These are phyloP conservation scores for Ceratocystis variospora DNA, from an alignment of 2,329 filamentous ascomycete species.

Conservation along the genomic window DNA sequence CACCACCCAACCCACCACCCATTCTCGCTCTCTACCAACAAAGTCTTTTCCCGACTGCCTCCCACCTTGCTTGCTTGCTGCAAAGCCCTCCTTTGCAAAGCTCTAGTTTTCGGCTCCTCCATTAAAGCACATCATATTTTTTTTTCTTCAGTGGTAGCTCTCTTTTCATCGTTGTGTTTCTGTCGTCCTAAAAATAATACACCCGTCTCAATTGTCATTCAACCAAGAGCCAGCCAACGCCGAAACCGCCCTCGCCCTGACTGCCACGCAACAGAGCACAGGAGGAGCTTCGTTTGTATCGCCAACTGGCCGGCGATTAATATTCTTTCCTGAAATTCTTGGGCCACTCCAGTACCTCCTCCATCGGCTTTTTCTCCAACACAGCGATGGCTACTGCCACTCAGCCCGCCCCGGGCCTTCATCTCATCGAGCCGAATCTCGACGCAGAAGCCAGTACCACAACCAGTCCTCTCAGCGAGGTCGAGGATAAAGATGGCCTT, in stretches of 20 bases:
- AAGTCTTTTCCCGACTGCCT: neutral
- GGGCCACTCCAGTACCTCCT: conserved; percentile 19
- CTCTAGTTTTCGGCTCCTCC: neutral
- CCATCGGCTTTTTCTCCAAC: conserved; percentile 19
- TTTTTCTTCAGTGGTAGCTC: conserved; percentile 1
- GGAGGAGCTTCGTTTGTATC: neutral
- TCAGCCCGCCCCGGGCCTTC: conserved; percentile 36
- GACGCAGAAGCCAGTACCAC: conserved; percentile 53
- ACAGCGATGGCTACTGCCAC: conserved; percentile 40
- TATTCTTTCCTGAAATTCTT: conserved; percentile 15
- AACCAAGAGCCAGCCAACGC: neutral
- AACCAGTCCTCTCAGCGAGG: conserved; percentile 86
- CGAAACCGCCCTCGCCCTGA: neutral
- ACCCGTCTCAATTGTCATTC: neutral
- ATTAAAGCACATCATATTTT: neutral
- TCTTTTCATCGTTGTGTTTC: neutral
- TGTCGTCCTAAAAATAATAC: neutral
- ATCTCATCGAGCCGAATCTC: conserved; percentile 33
- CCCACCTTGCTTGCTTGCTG: neutral
- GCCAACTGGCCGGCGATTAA: neutral
- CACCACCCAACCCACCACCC: neutral
- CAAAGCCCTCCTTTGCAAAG: neutral
- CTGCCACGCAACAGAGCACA: neutral
- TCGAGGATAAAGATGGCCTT: conserved; percentile 64
- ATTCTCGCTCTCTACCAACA: neutral